Conservation (phyloP, 2,329 filamentous ascomycete species). For the Paradendryphiella salina region DNA sequence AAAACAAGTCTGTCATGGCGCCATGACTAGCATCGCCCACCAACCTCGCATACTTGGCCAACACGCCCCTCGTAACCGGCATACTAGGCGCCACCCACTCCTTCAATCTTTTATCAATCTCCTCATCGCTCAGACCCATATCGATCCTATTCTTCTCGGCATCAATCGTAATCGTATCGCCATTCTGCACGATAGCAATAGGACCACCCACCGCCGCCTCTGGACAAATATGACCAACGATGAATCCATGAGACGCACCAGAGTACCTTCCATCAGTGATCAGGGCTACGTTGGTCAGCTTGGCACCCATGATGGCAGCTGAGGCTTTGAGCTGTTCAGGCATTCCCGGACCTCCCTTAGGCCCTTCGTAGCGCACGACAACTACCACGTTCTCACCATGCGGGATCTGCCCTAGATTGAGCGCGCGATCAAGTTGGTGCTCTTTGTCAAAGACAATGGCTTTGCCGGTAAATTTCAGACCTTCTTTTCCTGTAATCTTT, state of each 20-base stretch:
- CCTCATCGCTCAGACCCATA: conserved; percentile 73
- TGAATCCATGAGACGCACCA: conserved; percentile 87
- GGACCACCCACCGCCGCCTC: conserved; percentile 89
- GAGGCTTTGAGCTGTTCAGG: conserved; percentile 89
- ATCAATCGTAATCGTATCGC: conserved; percentile 84
- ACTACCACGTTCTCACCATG: conserved; percentile 82
- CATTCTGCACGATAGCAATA: conserved; percentile 78
- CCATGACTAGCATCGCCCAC: conserved; percentile 92
- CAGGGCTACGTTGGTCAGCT: conserved; percentile 81
- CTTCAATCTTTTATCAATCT: conserved; percentile 65
- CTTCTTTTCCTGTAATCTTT: conserved; percentile 97
- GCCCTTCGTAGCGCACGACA: conserved; percentile 90
- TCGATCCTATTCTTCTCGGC: conserved; percentile 72
- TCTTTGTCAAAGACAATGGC: conserved; percentile 89
- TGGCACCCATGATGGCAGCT: conserved; percentile 90
- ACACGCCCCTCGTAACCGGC: conserved; percentile 75
- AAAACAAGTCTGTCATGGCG: conserved; percentile 81
- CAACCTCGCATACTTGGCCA: conserved; percentile 87
- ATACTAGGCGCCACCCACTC: conserved; percentile 72
- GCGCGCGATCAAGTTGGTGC: conserved; percentile 71
- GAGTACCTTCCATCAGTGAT: conserved; percentile 91
- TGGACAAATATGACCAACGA: conserved; percentile 89
- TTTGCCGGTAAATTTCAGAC: conserved; percentile 75
- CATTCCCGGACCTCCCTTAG: conserved; percentile 93
- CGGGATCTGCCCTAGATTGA: conserved; percentile 70